Base-by-base conservation (phyloP, 257 asterid genomes). In the Lycium ferocissimum region DNA sequence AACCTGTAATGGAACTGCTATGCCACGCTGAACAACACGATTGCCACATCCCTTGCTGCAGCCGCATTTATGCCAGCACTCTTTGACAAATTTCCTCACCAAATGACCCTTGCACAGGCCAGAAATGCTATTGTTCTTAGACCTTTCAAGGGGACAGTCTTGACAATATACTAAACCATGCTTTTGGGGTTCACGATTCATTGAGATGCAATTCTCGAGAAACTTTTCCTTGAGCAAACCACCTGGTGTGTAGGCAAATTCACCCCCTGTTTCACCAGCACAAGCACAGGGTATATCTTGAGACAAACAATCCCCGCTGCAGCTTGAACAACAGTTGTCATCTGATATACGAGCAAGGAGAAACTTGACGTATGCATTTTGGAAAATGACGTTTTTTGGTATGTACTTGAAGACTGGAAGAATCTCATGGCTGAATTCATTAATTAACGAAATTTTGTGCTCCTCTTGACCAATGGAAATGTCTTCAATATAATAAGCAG, bases 41-140 rank as follows among this genome's bases (percentile, higher is more conserved):
- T 95, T 95, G 56, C 97, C 98, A 86, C 99, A 95, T 62, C 81
- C 62, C 93, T 88, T 91, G 53, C 58, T 84, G 88, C 99, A 95
- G 65, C 98, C 95, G 65, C 99, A 95, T 88, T 93, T 95, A 79
- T 88, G 91, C 98, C 98, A 94, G 87, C 98, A 95, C 72, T 95
- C 98, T 86, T 95, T 95, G 56, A 95, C 90, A 84, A 95, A 95
- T 71, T 89, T 93, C 87, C 91, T 91, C 59, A 83, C 84, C 38
- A 89, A 40, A 62, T 95, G 98, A 35, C 98, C 97, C 72, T 86
- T 89, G 89, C 98, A 94, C 57, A 86, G 85, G 80, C 83, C 89
- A 70, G 89, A 91, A 15, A 38, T 43, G 59, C 43, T 13, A 4
- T 71, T 85, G 53, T 85, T 89, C 87, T 94, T 93, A 22, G 91